A percentile compares a stretch with the other conserved stretches of the same genome.
Conservation (phyloP, 1,284 basidiomycete species). For the Ganoderma lingzhi region DNA sequence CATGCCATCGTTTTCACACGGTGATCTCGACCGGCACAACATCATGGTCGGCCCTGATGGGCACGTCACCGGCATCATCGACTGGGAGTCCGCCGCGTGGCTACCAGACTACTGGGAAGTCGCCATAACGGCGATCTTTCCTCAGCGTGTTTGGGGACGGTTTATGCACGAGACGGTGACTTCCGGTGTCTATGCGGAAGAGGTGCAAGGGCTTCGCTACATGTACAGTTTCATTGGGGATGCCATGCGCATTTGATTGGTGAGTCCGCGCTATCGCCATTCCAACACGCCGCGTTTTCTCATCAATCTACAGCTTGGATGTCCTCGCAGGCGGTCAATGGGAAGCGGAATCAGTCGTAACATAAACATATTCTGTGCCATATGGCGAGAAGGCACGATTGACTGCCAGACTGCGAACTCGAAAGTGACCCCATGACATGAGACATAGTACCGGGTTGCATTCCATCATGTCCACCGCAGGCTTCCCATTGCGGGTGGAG, state of each 20-base stretch:
- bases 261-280: not conserved
- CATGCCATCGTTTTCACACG: conserved; percentile 23
- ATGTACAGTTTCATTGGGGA: not conserved
- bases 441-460: no score
- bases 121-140: conserved; percentile 6
- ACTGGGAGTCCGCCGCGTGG: conserved; percentile 1
- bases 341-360: no score
- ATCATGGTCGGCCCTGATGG: conserved; percentile 4
- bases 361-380: no score
- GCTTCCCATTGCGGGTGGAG: no score
- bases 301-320: not conserved
- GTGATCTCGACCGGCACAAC: conserved; percentile 6
- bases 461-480: no score
- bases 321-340: not conserved
- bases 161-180: conserved; percentile 17
- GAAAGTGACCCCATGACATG: no score
- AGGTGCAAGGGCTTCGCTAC: conserved; percentile 7
- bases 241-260: not conserved
- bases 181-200: conserved; percentile 2
- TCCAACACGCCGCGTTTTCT: not conserved
- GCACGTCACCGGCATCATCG: not conserved
- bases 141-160: conserved; percentile 10
- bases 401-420: no score
- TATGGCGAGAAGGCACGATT: no score
- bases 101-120: conserved; percentile 13